These are phyloP conservation scores for Evernia prunastri DNA, from an alignment of 495 filamentous ascomycete genomes.

Conservation along the genomic window DNA sequence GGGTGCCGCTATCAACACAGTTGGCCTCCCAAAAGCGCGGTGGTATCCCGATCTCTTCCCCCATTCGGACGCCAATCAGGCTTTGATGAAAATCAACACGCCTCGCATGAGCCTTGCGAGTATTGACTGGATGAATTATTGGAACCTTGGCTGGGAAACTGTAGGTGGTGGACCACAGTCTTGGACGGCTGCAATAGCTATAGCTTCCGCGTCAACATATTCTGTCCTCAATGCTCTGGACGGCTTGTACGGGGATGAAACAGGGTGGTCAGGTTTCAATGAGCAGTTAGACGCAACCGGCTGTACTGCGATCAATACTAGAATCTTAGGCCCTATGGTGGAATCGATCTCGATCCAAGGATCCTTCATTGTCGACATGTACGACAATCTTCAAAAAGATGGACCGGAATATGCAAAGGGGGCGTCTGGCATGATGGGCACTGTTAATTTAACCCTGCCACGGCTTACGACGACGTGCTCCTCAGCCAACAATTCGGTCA, in stretches of 20 bases:
- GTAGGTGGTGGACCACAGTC: constrained; percentile 1
- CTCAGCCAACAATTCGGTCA: not conserved
- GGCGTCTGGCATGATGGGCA: constrained; percentile 5
- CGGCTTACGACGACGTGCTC: constrained; percentile 8
- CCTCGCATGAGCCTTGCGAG: constrained; percentile 1
- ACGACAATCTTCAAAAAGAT: not conserved
- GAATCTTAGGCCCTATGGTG: not conserved
- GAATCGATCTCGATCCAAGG: constrained; percentile 5
- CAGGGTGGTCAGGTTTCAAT: not conserved
- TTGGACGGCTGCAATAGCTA: not conserved
- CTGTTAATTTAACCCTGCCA: constrained; percentile 3
- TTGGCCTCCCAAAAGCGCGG: constrained; percentile 5
- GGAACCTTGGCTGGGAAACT: constrained; percentile 1
- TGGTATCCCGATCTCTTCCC: constrained; percentile 9
- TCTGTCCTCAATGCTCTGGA: constrained; percentile 1
- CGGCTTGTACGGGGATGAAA: not conserved
- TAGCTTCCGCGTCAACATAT: constrained; percentile 11
- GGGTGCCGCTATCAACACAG: constrained; percentile 8
- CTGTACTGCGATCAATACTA: constrained; percentile 4
- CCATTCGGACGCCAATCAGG: constrained; percentile 1
- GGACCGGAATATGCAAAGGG: not conserved
- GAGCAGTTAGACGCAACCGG: not conserved
- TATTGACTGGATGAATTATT: constrained; percentile 7
- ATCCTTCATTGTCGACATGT: constrained; percentile 5
- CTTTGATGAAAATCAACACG: constrained; percentile 5